Conservation (phyloP, 2,329 filamentous ascomycete genomes). For the Alternaria triticina region DNA sequence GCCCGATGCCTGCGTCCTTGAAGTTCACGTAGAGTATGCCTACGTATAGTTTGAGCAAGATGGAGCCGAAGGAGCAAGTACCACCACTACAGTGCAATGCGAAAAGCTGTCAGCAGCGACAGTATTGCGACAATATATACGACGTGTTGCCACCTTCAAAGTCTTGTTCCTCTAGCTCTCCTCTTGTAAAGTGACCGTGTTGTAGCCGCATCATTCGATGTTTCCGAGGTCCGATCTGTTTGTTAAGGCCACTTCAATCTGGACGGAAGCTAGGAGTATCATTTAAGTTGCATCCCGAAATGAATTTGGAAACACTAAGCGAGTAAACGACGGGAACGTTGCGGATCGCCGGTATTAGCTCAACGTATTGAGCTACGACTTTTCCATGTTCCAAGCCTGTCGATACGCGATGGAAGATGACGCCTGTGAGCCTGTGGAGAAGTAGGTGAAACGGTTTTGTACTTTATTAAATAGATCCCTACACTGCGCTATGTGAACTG, state of each 20-base stretch:
- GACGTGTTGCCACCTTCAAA: not conserved
- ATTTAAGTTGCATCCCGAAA: not conserved
- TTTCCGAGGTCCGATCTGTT: not conserved
- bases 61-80: not conserved
- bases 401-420: not conserved
- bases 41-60: conserved; percentile 6
- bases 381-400: not conserved
- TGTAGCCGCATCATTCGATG: not conserved
- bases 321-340: not conserved
- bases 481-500: not conserved
- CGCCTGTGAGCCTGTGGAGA: not conserved
- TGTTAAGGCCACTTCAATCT: not conserved
- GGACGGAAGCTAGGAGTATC: not conserved
- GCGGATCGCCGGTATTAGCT: not conserved
- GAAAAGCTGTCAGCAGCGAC: not conserved
- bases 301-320: not conserved
- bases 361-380: not conserved
- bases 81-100: not conserved
- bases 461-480: not conserved
- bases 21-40: conserved; percentile 15
- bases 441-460: not conserved
- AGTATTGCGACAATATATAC: not conserved
- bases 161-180: not conserved
- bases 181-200: not conserved
- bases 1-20: conserved; percentile 11